Evolutionary conservation across 768 basidiomycete genomes (phyloP), one percentile per base, ranked within the genome.

Genomic region (Kwoniella sp.): DNA sequence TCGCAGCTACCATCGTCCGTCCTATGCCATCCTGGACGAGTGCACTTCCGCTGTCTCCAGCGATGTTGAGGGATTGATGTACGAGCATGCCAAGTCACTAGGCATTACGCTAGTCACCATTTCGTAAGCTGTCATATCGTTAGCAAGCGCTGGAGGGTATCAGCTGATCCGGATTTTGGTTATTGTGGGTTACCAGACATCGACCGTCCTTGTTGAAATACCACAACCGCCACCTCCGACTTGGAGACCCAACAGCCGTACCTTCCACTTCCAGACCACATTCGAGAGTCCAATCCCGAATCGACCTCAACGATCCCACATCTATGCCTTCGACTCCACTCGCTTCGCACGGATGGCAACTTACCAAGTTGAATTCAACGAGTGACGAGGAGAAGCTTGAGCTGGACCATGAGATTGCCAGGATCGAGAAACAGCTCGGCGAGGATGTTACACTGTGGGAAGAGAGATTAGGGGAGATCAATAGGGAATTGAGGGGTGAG

Each of bases 51-150:
- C 94, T 0, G 92, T 98, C 10, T 94, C 92, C 13, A 91, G 90
- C 66, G 95, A 98, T 76, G 93, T 97, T 22, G 94, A 98, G 78
- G 93, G 93, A 0, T 83, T 86, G 68, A 93, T 98, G 91, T 98
- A 97, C 81, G 90, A 94, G 77, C 87, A 91, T 67, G 88, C 90
- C 27, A 96, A 96, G 80, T 84, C 87, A 30, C 82, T 91, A 13
- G 92, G 89, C 1, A 92, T 96, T 74, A 94, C 94, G 0, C 84
- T 98, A 51, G 89, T 98, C 61, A 97, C 93, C 2, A 91, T 97
- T 55, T 93, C 93, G 17, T 78, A 48, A 65, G 68, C 64, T 13
- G 25, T 33, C 48, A 49, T 53, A 24, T 24, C 26, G 30, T n/a
- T n/a, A n/a, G n/a, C n/a, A n/a, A n/a, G n/a, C n/a, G n/a, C n/a